Conservation (phyloP, 257 asterid species). For the Vinca minor region DNA sequence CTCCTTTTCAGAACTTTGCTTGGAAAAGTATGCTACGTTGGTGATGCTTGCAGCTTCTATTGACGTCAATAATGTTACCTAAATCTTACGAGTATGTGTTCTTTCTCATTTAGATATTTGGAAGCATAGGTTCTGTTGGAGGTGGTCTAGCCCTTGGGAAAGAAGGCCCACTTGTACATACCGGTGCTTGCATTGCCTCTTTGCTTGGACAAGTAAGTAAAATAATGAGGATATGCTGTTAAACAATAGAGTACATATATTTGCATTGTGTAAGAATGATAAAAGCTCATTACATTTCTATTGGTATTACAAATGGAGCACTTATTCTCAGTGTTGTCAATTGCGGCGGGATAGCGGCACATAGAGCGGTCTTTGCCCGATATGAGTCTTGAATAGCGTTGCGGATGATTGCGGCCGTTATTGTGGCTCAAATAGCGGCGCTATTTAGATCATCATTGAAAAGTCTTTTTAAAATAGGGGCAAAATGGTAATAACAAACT, state of each 20-base stretch:
- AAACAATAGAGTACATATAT: neutral
- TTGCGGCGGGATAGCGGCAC: too few relatives aligned
- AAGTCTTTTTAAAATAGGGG: too few relatives aligned
- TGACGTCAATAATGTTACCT: neutral
- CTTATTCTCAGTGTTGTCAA: too few relatives aligned
- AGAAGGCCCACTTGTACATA: constrained; percentile 99
- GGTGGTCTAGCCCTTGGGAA: constrained; percentile 99
- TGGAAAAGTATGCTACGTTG: constrained; percentile 63
- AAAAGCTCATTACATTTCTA: too few relatives aligned
- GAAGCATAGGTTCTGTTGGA: constrained; percentile 98
- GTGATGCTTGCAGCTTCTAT: constrained; percentile 14
- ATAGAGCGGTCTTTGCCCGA: too few relatives aligned
- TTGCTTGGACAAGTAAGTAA: constrained; percentile 98
- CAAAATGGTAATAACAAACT: too few relatives aligned
- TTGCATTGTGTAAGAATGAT: too few relatives aligned
- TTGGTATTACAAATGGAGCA: too few relatives aligned
- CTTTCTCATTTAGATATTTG: constrained; percentile 56
- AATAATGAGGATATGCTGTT: neutral
- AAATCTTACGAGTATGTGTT: constrained; percentile 1
- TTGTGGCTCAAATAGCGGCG: too few relatives aligned
- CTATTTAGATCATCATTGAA: too few relatives aligned
- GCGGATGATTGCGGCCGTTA: too few relatives aligned
- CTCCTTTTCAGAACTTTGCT: constrained; percentile 90
- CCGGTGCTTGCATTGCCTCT: constrained; percentile 97
- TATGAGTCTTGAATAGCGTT: too few relatives aligned